These are phyloP conservation scores for Pythium periplocum DNA, from an alignment of 352 stramenopile genomes.

Conservation along the genomic window DNA sequence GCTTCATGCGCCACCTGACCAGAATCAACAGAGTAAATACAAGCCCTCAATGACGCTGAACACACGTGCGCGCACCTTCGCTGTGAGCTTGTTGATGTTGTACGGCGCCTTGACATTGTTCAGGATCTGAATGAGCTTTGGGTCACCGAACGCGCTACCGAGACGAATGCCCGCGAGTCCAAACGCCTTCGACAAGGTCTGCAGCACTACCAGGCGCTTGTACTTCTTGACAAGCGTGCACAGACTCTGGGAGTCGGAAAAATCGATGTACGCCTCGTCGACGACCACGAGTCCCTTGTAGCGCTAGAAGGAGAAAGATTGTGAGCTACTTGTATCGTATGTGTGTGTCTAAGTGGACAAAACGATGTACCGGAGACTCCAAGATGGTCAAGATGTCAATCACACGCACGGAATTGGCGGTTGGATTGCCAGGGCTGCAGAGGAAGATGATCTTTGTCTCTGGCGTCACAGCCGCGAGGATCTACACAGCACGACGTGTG, in stretches of 20 bases:
- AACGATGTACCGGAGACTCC: conserved; percentile 45
- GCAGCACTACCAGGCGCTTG: conserved; percentile 94
- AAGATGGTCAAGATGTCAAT: conserved; percentile 89
- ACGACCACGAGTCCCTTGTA: conserved; percentile 96
- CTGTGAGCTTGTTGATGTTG: conserved; percentile 97
- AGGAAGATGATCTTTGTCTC: conserved; percentile 97
- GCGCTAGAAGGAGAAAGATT: not conserved
- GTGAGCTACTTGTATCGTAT: conserved; percentile 5
- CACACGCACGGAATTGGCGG: conserved; percentile 90
- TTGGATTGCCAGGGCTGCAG: conserved; percentile 98
- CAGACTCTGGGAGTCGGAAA: conserved; percentile 71
- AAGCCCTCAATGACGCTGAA: conserved; percentile 1
- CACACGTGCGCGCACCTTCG: conserved; percentile 35
- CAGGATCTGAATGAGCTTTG: conserved; percentile 94
- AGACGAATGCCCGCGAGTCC: conserved; percentile 95
- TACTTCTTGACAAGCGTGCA: conserved; percentile 90
- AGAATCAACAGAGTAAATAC: not conserved
- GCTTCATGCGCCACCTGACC: conserved; percentile 54
- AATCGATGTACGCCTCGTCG: conserved; percentile 99
- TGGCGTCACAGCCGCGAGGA: conserved; percentile 83
- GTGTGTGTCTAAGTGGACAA: too few species aligned
- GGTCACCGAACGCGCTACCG: conserved; percentile 88
- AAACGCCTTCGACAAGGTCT: conserved; percentile 98
- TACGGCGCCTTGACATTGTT: conserved; percentile 99
- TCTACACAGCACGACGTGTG: conserved; percentile 33